These are phyloP conservation scores for Linnemannia hyalina DNA, from an alignment of 192 early-diverging fungal genomes.

Conservation along the genomic window DNA sequence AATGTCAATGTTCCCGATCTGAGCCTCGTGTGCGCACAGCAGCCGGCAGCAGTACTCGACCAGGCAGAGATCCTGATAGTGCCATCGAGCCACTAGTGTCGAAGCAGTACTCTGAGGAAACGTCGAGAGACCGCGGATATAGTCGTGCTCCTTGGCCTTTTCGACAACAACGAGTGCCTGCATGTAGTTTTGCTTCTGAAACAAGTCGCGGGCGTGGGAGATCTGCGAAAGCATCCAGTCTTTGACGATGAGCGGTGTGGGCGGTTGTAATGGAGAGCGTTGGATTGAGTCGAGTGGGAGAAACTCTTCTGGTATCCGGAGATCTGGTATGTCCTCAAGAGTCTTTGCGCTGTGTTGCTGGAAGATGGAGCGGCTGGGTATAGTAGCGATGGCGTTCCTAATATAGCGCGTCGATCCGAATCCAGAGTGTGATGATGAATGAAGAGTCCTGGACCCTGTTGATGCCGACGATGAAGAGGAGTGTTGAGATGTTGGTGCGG, in stretches of 20 bases:
- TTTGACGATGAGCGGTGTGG: slow-evolving; percentile 10
- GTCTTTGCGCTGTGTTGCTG: slow-evolving; percentile 27
- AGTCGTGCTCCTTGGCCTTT: slow-evolving; percentile 30
- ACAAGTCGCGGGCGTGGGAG: slow-evolving; percentile 18
- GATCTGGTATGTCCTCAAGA: slow-evolving; percentile 28
- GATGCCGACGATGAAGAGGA: not conserved
- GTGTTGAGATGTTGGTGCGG: not conserved
- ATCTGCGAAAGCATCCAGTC: slow-evolving; percentile 34
- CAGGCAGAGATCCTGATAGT: slow-evolving; percentile 35
- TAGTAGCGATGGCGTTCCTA: not conserved
- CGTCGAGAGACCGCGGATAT: slow-evolving; percentile 15
- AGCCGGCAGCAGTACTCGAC: slow-evolving; percentile 47
- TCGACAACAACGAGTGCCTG: slow-evolving; percentile 33
- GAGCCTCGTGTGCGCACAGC: slow-evolving; percentile 14
- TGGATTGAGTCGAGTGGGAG: slow-evolving; percentile 21
- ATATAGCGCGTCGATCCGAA: not conserved
- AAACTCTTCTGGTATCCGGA: slow-evolving; percentile 35
- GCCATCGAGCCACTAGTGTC: slow-evolving; percentile 9
- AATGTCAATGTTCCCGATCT: slow-evolving; percentile 15
- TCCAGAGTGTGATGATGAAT: slow-evolving; percentile 3
- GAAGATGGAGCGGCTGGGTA: slow-evolving; percentile 34
- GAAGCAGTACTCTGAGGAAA: not conserved
- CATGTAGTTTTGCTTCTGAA: slow-evolving; percentile 41
- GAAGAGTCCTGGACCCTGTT: not conserved
- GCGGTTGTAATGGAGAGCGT: slow-evolving; percentile 1